phyloP scores from a whole-genome alignment of 2,329 filamentous ascomycete species.

The Trichophyton equinum region DNA sequence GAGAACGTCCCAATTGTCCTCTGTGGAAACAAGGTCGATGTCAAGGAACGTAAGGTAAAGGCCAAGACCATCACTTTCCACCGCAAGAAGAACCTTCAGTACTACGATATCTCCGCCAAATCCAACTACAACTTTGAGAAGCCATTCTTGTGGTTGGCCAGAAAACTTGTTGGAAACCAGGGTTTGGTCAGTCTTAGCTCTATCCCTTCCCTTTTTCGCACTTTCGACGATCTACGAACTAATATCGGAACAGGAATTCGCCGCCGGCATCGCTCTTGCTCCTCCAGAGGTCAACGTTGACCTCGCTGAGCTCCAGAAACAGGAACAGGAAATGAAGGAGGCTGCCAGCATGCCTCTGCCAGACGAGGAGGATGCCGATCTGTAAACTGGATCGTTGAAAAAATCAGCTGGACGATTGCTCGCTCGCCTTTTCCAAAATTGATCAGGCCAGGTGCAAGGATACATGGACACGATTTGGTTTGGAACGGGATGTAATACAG shows the following conservation, averaged over 20 bases:
- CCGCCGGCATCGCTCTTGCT: conserved; percentile 85
- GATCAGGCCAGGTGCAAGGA: not conserved
- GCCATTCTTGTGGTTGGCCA: conserved; percentile 97
- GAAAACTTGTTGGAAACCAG: conserved; percentile 95
- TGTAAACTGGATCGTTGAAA: conserved; percentile 25
- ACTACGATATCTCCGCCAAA: conserved; percentile 98
- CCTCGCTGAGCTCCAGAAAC: conserved; percentile 64
- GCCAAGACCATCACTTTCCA: conserved; percentile 99
- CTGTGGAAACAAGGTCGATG: conserved; percentile 95
- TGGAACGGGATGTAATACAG: conserved; percentile 3
- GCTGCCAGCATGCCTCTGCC: conserved; percentile 78
- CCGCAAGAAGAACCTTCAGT: conserved; percentile 99
- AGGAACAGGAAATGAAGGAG: conserved; percentile 75
- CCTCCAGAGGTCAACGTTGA: conserved; percentile 88
- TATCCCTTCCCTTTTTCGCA: conserved; percentile 11
- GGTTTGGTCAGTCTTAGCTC: conserved; percentile 49
- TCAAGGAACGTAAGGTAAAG: conserved; percentile 99
- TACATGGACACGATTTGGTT: not conserved
- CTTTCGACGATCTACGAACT: conserved; percentile 11
- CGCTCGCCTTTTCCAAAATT: not conserved
- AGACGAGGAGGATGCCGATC: conserved; percentile 72
- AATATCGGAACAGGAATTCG: conserved; percentile 61
- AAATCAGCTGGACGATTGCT: not conserved
- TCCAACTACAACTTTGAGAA: conserved; percentile 93
- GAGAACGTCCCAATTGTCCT: conserved; percentile 99